Conservation (phyloP, 371 early-diverging fungal species). For the Agmasoma carcini region DNA sequence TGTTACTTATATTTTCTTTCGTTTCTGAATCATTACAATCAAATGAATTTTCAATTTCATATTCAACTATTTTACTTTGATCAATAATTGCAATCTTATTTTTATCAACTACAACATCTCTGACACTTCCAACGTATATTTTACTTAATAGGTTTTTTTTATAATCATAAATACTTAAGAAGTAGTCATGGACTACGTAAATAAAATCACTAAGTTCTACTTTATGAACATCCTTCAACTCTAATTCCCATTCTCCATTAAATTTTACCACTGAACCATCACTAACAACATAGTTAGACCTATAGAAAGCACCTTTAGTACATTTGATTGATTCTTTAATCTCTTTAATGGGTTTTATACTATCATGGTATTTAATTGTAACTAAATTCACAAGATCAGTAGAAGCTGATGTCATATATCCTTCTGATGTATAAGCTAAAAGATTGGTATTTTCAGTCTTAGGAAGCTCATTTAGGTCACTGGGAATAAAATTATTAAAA, state of each 20-base stretch:
- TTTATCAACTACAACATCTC: no score
- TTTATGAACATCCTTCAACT: background rate
- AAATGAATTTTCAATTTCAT: no score
- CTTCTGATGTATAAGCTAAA: conserved; percentile 1
- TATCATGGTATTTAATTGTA: conserved; percentile 12
- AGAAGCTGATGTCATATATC: conserved; percentile 1
- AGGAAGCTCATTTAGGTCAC: no score
- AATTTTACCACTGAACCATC: background rate
- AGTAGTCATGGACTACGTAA: background rate
- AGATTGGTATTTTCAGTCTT: background rate
- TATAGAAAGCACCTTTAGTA: conserved; percentile 1
- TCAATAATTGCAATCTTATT: no score
- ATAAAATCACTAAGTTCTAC: background rate
- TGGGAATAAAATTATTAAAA: no score
- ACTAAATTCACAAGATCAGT: background rate
- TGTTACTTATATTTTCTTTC: no score
- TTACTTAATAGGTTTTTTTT: background rate
- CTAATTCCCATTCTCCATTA: background rate
- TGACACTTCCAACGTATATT: no score
- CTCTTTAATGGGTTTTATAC: background rate
- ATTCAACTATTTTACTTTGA: no score
- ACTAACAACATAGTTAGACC: background rate
- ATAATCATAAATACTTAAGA: background rate
- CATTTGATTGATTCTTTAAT: background rate
- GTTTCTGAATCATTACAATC: no score